Evolutionary conservation across 257 asterid species (phyloP).

Genomic region (Jacaranda mimosifolia): DNA sequence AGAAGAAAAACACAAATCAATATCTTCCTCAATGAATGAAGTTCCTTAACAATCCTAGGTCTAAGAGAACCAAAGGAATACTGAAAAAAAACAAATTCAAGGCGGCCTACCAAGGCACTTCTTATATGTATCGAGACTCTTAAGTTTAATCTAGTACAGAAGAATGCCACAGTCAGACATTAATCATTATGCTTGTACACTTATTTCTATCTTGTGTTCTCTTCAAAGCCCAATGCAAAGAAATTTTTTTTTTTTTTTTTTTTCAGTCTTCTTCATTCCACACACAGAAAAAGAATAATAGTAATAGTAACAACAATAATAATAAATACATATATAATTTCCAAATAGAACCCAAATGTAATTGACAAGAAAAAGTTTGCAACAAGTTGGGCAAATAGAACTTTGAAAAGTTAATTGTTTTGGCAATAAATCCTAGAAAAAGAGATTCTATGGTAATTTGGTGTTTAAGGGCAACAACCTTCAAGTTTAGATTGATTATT

Average conservation of each 20-base stretch:
- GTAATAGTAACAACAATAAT: too few species aligned
- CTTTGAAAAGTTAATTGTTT: neutral
- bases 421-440: neutral
- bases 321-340: neutral
- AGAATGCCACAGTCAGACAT: neutral
- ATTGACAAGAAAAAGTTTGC: neutral
- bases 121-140: neutral
- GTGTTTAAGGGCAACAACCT: neutral
- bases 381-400: neutral
- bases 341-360: neutral
- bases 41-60: conserved; percentile 13
- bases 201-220: conserved; percentile 2
- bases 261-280: too few species aligned
- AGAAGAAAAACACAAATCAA: conserved; percentile 25
- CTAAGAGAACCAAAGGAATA: conserved; percentile 7
- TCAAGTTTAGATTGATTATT: neutral
- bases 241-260: too few species aligned
- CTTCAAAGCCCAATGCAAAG: neutral
- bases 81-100: neutral
- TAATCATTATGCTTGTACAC: neutral
- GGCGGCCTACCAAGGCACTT: neutral
- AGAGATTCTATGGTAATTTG: conserved; percentile 1
- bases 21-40: conserved; percentile 1
- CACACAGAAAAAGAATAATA: neutral
- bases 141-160: neutral